Evolutionary conservation across 108 stramenopile species (phyloP).

Genomic region (Nitzschia sp.): DNA sequence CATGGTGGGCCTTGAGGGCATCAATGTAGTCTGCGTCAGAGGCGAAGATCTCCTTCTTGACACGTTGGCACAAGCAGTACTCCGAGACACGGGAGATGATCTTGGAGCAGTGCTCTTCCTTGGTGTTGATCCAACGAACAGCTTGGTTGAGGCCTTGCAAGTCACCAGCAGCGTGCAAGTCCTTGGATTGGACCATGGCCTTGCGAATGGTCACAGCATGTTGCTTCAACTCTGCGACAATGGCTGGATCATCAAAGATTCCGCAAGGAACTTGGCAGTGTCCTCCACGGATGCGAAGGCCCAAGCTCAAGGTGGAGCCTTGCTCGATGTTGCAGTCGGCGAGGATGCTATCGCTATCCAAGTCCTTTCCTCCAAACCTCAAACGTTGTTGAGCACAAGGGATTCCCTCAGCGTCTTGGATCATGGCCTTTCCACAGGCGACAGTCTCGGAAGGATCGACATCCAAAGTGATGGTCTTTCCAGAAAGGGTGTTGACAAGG

Average conservation of each 20-base stretch:
- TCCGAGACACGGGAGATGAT: constrained; percentile 62
- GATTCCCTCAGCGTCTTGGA: constrained; percentile 99
- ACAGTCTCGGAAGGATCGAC: constrained; percentile 98
- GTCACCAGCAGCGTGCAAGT: constrained; percentile 47
- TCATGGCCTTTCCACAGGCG: constrained; percentile 98
- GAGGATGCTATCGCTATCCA: constrained; percentile 91
- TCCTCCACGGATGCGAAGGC: constrained; percentile 89
- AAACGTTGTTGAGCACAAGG: constrained; percentile 96
- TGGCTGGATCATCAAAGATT: constrained; percentile 77
- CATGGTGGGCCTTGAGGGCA: constrained; percentile 75
- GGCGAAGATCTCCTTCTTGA: constrained; percentile 67
- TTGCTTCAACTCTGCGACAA: constrained; percentile 64
- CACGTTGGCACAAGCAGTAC: constrained; percentile 79
- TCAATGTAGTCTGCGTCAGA: constrained; percentile 63
- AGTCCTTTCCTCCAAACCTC: constrained; percentile 95
- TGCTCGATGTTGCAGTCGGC: constrained; percentile 96
- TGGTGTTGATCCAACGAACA: constrained; percentile 79
- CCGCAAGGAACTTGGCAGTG: constrained; percentile 79
- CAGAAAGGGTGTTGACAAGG: constrained; percentile 96
- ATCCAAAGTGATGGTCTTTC: constrained; percentile 88
- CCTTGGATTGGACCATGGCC: constrained; percentile 65
- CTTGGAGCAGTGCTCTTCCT: constrained; percentile 70
- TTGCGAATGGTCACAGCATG: constrained; percentile 60
- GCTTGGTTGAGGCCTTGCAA: constrained; percentile 67
- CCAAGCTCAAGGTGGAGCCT: constrained; percentile 95